phyloP scores from a whole-genome alignment of 768 basidiomycete species.

The Leccinum aurantiacum region DNA sequence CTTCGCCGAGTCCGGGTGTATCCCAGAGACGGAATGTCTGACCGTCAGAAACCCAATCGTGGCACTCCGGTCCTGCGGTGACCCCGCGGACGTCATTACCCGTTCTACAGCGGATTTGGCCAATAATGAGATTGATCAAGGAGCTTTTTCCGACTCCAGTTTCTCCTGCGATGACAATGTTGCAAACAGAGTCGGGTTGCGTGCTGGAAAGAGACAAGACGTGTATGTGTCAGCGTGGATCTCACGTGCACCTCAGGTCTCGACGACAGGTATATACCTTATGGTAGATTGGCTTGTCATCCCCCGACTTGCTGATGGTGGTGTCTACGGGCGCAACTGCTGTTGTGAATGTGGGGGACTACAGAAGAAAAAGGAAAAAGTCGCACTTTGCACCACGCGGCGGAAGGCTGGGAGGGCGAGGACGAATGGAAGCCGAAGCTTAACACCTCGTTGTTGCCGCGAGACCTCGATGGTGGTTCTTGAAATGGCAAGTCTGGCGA shows the following conservation, averaged over 20 bases:
- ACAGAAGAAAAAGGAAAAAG: neutral
- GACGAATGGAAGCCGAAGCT: constrained; percentile 13
- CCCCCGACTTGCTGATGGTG: neutral
- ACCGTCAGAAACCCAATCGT: constrained; percentile 19
- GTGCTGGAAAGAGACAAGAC: constrained; percentile 1
- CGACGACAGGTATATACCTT: neutral
- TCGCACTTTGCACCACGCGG: constrained; percentile 6
- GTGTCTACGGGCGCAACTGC: neutral
- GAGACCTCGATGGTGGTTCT: constrained; percentile 16
- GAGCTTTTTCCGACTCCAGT: constrained; percentile 34
- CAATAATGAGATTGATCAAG: constrained; percentile 31
- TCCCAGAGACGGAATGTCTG: constrained; percentile 30
- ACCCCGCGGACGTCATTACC: neutral
- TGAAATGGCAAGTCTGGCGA: constrained; percentile 21
- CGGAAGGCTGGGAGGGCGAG: constrained; percentile 2
- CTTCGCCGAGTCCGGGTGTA: constrained; percentile 21
- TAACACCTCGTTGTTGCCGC: constrained; percentile 24
- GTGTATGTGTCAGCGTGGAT: constrained; percentile 8
- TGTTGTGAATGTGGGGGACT: neutral
- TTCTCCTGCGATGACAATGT: constrained; percentile 31
- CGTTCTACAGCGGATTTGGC: neutral
- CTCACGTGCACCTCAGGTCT: neutral
- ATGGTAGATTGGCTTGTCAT: constrained; percentile 8
- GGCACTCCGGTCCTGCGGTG: constrained; percentile 17
- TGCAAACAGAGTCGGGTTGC: constrained; percentile 20